phyloP scores from a whole-genome alignment of 371 early-diverging fungal species.

The Saksenaea vasiformis region DNA sequence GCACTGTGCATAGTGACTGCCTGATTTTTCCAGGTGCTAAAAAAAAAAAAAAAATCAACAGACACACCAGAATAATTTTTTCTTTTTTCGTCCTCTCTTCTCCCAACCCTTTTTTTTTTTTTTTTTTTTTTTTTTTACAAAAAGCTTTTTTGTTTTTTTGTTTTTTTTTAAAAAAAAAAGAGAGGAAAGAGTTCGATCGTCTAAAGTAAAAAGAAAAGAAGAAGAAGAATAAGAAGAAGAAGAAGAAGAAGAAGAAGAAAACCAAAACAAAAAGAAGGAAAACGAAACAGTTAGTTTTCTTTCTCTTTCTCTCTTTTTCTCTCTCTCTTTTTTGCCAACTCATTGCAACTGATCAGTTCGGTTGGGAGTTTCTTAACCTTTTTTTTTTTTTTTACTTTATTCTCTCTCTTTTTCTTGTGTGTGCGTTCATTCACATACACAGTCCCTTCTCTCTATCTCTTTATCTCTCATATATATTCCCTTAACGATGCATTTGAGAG shows the following conservation, averaged over 20 bases:
- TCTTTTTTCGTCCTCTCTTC: neutral
- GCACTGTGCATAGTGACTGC: too few species aligned
- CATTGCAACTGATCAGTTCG: neutral
- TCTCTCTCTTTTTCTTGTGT: neutral
- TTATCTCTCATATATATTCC: too few species aligned
- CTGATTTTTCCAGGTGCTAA: neutral
- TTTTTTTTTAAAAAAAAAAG: neutral
- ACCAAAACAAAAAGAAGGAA: neutral
- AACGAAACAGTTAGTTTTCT: neutral
- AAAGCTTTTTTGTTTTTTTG: slow-evolving; percentile 8
- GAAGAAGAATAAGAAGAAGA: slow-evolving; percentile 8
- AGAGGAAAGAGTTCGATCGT: neutral
- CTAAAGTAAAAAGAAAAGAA: slow-evolving; percentile 8
- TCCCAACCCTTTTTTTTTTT: slow-evolving; percentile 3
- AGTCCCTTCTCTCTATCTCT: neutral
- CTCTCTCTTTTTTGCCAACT: slow-evolving; percentile 8
- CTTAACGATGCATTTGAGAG: slow-evolving; percentile 19
- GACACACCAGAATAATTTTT: slow-evolving; percentile 10
- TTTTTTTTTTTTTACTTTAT: neutral
- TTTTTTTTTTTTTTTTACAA: slow-evolving; percentile 17
- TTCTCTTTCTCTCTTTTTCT: neutral
- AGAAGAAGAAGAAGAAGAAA: slow-evolving; percentile 1
- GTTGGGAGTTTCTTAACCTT: neutral
- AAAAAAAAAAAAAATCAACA: slow-evolving; percentile 6
- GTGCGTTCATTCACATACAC: too few species aligned